Base-by-base conservation (phyloP, 2,329 filamentous ascomycete genomes). In the Juglanconis oblonga region DNA sequence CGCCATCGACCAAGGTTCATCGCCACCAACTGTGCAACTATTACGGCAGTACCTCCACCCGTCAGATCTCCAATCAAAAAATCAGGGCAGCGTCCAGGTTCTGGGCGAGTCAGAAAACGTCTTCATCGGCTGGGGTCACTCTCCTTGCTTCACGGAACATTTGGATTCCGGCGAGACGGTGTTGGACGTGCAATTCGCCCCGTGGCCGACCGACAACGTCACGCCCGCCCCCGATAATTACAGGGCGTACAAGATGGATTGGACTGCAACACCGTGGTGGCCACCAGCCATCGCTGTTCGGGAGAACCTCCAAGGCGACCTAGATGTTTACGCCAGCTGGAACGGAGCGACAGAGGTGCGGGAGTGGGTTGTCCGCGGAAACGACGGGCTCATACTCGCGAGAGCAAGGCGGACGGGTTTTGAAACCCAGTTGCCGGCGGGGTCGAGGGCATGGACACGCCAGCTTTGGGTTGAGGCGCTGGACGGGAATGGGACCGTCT, bases 141-240 rank as follows among this genome's bases (percentile, higher is more conserved):
- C 71, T 14, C 76, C 79, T 2, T 74, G 76, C 0, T 79, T 74
- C 63, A 79, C 74, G 13, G 81, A 84, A 64, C 81, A 72, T 65
- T 62, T 70, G 1, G 50, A 65, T 11, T 67, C 73, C 40, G 77
- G 77, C 17, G 68, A 70, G 10, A 65, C 75, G 1, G 67, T 80
- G 3, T 76, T 76, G 62, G 73, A 76, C 50, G 72, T 75, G 0
- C 76, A 79, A 51, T 75, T 77, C 52, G 73, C 71, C n/a, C 56
- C 56, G 66, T 65, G 59, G 71, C 69, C 44, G 24, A 62, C 8
- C 38, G 35, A 44, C 1, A 61, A 60, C 47, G 63, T 59, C 51
- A 40, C 49, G 17, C 45, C 52, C 3, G 61, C 11, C 52, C 48
- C 49, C 2, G 48, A 58, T 13, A 57, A 53, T 31, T 70, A 71